Evolutionary conservation across 1,139 yeast genomes (phyloP).

Genomic region (Candida tetrigidarum): DNA sequence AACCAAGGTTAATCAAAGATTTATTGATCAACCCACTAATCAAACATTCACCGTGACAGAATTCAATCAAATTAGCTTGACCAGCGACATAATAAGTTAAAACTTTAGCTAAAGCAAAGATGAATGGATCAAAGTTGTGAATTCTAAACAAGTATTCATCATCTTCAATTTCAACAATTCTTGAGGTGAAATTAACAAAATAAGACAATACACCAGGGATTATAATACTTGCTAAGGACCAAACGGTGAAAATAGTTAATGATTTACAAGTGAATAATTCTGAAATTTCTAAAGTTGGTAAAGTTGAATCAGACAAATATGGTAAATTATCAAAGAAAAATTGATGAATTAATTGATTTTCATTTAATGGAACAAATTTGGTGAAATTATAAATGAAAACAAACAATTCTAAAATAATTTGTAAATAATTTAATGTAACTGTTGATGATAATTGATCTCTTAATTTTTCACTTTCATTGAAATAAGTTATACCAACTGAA

Average conservation of each 20-base stretch:
- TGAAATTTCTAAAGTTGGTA: constrained; percentile 41
- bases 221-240: constrained; percentile 45
- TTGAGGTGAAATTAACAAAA: constrained; percentile 57
- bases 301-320: constrained; percentile 26
- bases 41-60: constrained; percentile 33
- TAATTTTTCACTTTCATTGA: constrained; percentile 46
- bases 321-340: constrained; percentile 38
- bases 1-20: constrained; percentile 40
- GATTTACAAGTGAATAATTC: constrained; percentile 34
- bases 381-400: constrained; percentile 40
- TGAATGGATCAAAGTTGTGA: constrained; percentile 58
- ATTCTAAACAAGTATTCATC: constrained; percentile 41
- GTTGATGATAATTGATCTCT: constrained; percentile 55
- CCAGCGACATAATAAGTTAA: constrained; percentile 48
- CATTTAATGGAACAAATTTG: constrained; percentile 42
- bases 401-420: constrained; percentile 41
- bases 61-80: constrained; percentile 34
- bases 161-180: constrained; percentile 45
- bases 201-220: constrained; percentile 53
- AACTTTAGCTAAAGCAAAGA: constrained; percentile 56
- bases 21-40: constrained; percentile 41
- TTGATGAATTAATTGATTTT: constrained; percentile 44
- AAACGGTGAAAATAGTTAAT: constrained; percentile 36
- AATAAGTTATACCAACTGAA: constrained; percentile 41
- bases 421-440: constrained; percentile 48